These are phyloP conservation scores for Leccinum pallidistipes DNA, from an alignment of 1,284 basidiomycete genomes.

Conservation along the genomic window DNA sequence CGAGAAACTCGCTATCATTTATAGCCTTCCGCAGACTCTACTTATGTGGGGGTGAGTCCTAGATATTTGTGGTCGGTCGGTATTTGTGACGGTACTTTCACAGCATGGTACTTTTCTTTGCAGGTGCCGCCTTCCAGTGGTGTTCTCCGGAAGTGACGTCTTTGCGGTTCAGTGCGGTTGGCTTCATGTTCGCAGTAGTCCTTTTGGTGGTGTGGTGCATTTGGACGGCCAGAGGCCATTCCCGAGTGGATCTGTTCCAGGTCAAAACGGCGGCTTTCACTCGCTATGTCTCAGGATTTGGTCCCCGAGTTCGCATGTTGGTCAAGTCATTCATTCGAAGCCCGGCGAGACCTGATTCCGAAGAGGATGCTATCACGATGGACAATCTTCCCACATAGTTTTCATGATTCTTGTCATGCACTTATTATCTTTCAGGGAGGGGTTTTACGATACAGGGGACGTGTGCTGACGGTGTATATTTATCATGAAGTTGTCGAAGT, in stretches of 20 bases:
- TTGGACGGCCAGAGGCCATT: constrained; percentile 18
- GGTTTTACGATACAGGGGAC: background rate
- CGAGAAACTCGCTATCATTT: constrained; percentile 40
- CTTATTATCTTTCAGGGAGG: background rate
- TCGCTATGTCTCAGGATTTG: background rate
- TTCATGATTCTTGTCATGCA: background rate
- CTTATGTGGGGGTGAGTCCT: constrained; percentile 43
- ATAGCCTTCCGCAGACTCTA: constrained; percentile 39
- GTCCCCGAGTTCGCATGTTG: background rate
- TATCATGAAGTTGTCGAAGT: background rate
- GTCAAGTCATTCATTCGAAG: background rate
- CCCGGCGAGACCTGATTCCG: background rate
- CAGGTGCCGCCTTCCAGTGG: constrained; percentile 31
- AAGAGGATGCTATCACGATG: background rate
- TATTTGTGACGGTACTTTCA: constrained; percentile 12
- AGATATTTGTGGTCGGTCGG: background rate
- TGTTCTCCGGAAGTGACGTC: constrained; percentile 3
- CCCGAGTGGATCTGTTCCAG: background rate
- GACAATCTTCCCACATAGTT: background rate
- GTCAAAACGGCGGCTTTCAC: background rate
- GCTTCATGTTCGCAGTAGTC: constrained; percentile 1
- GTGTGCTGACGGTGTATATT: background rate
- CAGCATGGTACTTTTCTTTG: constrained; percentile 31
- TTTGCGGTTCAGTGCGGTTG: constrained; percentile 6
- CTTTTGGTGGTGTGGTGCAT: constrained; percentile 24